Evolutionary conservation across 2,329 filamentous ascomycete species (phyloP), one percentile per base, ranked within the genome.

Genomic region (Aureobasidium pullulans): DNA sequence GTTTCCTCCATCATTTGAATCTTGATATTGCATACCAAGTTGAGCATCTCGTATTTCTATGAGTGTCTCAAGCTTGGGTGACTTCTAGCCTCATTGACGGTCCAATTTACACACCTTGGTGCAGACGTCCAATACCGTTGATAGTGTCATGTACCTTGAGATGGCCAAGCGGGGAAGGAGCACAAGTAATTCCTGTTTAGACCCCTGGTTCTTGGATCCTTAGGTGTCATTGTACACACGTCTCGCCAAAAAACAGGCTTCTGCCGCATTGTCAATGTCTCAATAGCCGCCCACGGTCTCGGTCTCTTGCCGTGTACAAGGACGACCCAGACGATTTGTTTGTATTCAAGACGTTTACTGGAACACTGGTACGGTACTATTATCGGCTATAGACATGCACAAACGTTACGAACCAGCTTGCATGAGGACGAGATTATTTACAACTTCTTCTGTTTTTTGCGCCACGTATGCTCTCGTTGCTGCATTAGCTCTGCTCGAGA

Each of bases 1-100:
- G 48, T 52, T 52, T 52, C 2, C 48, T 28, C 48, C 23, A 52
- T 52, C 48, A 52, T 52, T 31, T 52, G 48, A 36, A 40, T 19
- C 40, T 52, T 40, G 23, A n/a, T 19, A 52, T 52, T 40, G 48
- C 48, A 52, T 52, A 52, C 36, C 48, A 40, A 10, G 10, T 9
- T 52, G 4, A 10, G 19, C 32, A 29, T n/a, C 36, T 7, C 7
- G 5, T 31, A 7, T 3, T 36, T 10, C 31, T 3, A 15, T 34
- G 11, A 15, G 19, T 52, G 34, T 52, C 36, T 52, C 23, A 31
- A 40, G 23, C 36, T 16, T 36, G 36, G 48, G 13, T n/a, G 11
- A 15, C 6, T n/a, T 31, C 15, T n/a, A 16, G 36, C 36, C 15
- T 29, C 36, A 31, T 39, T 15, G 11, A 31, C 31, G 13, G 7